Percentiles rank a stretch among this genome's conserved stretches.
phyloP scores from a whole-genome alignment of 352 stramenopile genomes.

The Phytophthora europaea region DNA sequence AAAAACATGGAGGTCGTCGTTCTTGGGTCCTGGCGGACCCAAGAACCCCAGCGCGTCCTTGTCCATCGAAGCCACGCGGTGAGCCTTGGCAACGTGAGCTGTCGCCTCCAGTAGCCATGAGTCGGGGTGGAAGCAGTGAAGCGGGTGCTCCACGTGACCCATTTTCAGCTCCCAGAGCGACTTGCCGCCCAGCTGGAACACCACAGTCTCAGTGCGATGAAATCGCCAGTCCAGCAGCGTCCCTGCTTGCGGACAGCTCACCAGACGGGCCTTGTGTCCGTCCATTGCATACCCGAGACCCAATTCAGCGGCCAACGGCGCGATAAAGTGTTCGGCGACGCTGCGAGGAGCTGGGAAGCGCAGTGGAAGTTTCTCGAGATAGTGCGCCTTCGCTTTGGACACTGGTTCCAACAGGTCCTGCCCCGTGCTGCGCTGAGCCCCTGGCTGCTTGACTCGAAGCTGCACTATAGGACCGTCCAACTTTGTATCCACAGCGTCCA shows the following conservation, averaged over 20 bases:
- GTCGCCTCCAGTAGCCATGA: constrained; percentile 24
- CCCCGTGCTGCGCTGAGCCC: constrained; percentile 12
- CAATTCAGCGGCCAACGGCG: constrained; percentile 40
- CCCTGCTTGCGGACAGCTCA: constrained; percentile 22
- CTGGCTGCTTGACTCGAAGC: constrained; percentile 5
- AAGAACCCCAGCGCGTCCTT: neutral
- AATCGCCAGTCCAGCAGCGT: constrained; percentile 54
- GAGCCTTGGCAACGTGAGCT: constrained; percentile 29
- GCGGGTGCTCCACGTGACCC: constrained; percentile 32
- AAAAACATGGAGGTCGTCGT: constrained; percentile 40
- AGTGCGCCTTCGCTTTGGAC: constrained; percentile 23
- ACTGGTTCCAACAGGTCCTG: constrained; percentile 19
- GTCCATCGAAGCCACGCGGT: constrained; percentile 15
- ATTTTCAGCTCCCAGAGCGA: constrained; percentile 39
- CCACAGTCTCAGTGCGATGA: constrained; percentile 45
- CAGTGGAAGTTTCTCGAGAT: constrained; percentile 31
- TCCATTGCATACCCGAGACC: constrained; percentile 35
- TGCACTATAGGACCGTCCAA: constrained; percentile 12
- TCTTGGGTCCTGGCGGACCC: constrained; percentile 16
- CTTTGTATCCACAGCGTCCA: constrained; percentile 35
- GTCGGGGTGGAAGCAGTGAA: constrained; percentile 34
- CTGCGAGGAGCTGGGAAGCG: constrained; percentile 36
- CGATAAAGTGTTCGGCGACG: constrained; percentile 31
- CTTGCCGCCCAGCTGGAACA: constrained; percentile 52
- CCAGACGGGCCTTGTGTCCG: constrained; percentile 23